Conservation (phyloP, 2,329 filamentous ascomycete genomes). For the Xylaria sp. region DNA sequence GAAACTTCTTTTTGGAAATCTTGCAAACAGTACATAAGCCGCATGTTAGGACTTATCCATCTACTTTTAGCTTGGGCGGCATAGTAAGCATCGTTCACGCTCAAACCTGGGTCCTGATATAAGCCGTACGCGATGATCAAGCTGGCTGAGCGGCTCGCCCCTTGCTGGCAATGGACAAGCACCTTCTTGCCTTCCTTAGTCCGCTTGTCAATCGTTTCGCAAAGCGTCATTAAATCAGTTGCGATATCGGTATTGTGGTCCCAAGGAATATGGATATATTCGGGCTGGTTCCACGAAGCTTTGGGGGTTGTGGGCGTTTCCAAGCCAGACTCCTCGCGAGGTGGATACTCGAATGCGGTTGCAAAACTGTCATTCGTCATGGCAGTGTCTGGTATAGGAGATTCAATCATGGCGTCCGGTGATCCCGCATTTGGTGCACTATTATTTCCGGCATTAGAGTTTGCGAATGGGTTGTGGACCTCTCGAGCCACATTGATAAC, state of each 20-base stretch:
- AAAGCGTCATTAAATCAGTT: constrained; percentile 74
- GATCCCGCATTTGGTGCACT: constrained; percentile 37
- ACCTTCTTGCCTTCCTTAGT: constrained; percentile 78
- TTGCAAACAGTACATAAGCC: constrained; percentile 85
- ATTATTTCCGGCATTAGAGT: constrained; percentile 32
- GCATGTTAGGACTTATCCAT: constrained; percentile 94
- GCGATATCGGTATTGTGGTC: constrained; percentile 89
- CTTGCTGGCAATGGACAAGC: constrained; percentile 84
- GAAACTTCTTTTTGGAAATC: constrained; percentile 74
- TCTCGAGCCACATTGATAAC: constrained; percentile 86
- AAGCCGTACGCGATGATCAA: constrained; percentile 86
- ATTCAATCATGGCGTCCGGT: constrained; percentile 45
- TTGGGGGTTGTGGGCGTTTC: constrained; percentile 65
- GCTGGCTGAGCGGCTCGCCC: constrained; percentile 83
- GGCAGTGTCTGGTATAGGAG: constrained; percentile 61
- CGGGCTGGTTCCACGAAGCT: constrained; percentile 60
- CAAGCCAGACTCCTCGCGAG: constrained; percentile 44
- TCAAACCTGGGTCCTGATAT: constrained; percentile 76
- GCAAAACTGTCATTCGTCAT: constrained; percentile 62
- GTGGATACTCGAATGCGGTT: constrained; percentile 65
- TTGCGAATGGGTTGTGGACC: constrained; percentile 74
- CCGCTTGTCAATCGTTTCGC: constrained; percentile 75
- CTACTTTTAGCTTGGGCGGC: constrained; percentile 79
- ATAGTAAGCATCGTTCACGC: constrained; percentile 83
- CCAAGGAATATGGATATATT: constrained; percentile 88